These are phyloP conservation scores for Grigorovia transvaalensis DNA, from an alignment of 805 yeast genomes.

Conservation along the genomic window DNA sequence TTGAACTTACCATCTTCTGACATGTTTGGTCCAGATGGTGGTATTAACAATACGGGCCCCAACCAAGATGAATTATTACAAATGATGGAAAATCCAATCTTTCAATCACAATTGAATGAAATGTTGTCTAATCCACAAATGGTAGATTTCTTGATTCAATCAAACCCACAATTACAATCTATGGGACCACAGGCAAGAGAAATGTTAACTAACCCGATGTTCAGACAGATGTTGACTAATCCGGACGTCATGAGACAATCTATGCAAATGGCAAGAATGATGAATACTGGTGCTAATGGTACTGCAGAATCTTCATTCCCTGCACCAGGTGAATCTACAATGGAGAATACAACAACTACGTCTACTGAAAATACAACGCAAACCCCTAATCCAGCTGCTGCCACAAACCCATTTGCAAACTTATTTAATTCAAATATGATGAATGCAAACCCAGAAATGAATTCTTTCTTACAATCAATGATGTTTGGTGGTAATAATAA, in stretches of 20 bases:
- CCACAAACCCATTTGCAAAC: slow-evolving; percentile 42
- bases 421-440: slow-evolving; percentile 30
- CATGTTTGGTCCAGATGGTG: slow-evolving; percentile 93
- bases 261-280: slow-evolving; percentile 60
- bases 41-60: slow-evolving; percentile 43
- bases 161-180: slow-evolving; percentile 71
- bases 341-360: slow-evolving; percentile 14
- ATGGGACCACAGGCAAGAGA: slow-evolving; percentile 87
- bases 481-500: slow-evolving; percentile 29
- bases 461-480: slow-evolving; percentile 36
- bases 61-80: slow-evolving; percentile 62
- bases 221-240: slow-evolving; percentile 69
- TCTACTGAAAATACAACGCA: slow-evolving; percentile 18
- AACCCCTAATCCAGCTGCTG: slow-evolving; percentile 32
- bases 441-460: slow-evolving; percentile 24
- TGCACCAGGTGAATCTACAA: slow-evolving; percentile 37
- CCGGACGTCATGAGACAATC: slow-evolving; percentile 79
- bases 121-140: slow-evolving; percentile 81
- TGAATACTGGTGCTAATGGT: slow-evolving; percentile 20
- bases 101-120: slow-evolving; percentile 72
- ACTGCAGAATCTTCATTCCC: slow-evolving; percentile 34
- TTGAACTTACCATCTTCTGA: slow-evolving; percentile 71
- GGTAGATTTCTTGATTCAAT: slow-evolving; percentile 70
- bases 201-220: slow-evolving; percentile 72
- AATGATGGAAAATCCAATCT: slow-evolving; percentile 72